A percentile compares a stretch with the other conserved stretches of the same genome.
phyloP scores from a whole-genome alignment of 208 protist genomes.

The Sergeia podlipaevii region DNA sequence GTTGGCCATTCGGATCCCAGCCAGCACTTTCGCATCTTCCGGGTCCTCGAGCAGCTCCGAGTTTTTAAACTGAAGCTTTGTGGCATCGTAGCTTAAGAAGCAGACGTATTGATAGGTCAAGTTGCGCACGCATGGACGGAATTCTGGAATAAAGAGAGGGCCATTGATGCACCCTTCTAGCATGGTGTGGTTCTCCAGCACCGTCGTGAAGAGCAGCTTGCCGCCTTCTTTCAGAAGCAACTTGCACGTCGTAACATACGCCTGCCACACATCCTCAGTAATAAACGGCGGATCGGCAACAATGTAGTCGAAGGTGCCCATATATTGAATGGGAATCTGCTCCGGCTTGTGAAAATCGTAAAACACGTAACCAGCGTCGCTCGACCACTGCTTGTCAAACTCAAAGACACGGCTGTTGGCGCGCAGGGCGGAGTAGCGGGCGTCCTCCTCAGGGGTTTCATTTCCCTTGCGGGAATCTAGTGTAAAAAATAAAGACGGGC shows the following conservation, averaged over 20 bases:
- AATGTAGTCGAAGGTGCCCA: conserved; percentile 84
- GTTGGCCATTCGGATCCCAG: conserved; percentile 64
- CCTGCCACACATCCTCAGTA: conserved; percentile 84
- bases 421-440: conserved; percentile 18
- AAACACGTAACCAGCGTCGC: conserved; percentile 65
- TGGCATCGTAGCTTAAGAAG: conserved; percentile 85
- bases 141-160: conserved; percentile 77
- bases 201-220: conserved; percentile 88
- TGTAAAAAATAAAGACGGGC: conserved; percentile 89
- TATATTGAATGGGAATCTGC: conserved; percentile 65
- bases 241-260: conserved; percentile 66
- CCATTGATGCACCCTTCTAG: conserved; percentile 56
- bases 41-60: conserved; percentile 19
- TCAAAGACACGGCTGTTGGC: conserved; percentile 70
- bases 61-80: conserved; percentile 13
- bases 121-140: conserved; percentile 72
- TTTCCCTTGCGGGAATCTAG: conserved; percentile 31
- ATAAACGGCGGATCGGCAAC: conserved; percentile 95
- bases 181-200: conserved; percentile 90
- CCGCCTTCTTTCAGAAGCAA: conserved; percentile 55
- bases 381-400: conserved; percentile 82
- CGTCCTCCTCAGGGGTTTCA: conserved; percentile 10
- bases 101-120: conserved; percentile 94
- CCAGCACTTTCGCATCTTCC: conserved; percentile 24
- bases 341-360: conserved; percentile 88